These are phyloP conservation scores for Narthecium ossifragum DNA, from an alignment of 106 monocot species.

Conservation along the genomic window DNA sequence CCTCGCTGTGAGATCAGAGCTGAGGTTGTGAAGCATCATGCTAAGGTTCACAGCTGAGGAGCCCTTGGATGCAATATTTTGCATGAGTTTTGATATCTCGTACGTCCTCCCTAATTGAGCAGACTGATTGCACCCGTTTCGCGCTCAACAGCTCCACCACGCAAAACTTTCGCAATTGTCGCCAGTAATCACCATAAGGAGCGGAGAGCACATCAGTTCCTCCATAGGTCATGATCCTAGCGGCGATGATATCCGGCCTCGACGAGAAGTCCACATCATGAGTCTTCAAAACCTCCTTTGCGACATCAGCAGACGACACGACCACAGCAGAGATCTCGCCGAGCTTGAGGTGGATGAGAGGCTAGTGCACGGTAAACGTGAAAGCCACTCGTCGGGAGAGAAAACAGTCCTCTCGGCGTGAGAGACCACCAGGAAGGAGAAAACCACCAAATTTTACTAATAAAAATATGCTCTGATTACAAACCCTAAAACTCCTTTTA, in stretches of 20 bases:
- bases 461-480: no score
- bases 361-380: conserved; percentile 19
- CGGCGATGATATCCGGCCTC: conserved; percentile 2
- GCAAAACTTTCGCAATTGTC: conserved; percentile 29
- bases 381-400: no score
- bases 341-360: conserved; percentile 27
- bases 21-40: not conserved
- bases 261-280: conserved; percentile 24
- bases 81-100: conserved; percentile 9
- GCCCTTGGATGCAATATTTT: not conserved
- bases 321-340: conserved; percentile 20
- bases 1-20: conserved; percentile 14
- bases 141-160: conserved; percentile 24
- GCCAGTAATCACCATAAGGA: conserved; percentile 40
- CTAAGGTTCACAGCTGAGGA: conserved; percentile 17
- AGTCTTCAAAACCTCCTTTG: conserved; percentile 21
- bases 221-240: conserved; percentile 7
- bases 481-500: no score
- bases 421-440: no score
- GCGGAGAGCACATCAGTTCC: conserved; percentile 12
- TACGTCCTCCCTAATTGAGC: conserved; percentile 22
- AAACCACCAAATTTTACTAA: no score
- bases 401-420: no score
- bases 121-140: conserved; percentile 24
- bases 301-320: conserved; percentile 13